Evolutionary conservation across 1,284 basidiomycete species (phyloP).

Genomic region (Schizophyllum amplum): DNA sequence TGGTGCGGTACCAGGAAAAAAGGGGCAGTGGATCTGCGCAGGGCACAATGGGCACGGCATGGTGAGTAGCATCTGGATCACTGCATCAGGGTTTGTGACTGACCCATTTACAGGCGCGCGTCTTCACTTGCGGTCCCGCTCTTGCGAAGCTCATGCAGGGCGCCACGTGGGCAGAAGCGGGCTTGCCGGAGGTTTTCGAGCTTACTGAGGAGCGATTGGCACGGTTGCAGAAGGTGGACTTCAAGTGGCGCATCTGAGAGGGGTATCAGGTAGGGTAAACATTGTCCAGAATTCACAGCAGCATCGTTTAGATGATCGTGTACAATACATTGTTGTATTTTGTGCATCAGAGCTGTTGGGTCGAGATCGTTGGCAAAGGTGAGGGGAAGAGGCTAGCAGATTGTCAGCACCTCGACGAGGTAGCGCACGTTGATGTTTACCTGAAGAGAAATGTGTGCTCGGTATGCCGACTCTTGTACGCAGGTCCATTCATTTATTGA

Average conservation of each 20-base stretch:
- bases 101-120: constrained; percentile 1
- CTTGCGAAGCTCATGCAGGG: constrained; percentile 16
- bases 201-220: constrained; percentile 12
- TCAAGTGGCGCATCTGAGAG: background rate
- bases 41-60: constrained; percentile 17
- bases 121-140: constrained; percentile 14
- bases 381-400: too few relatives aligned
- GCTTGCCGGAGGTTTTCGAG: constrained; percentile 16
- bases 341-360: too few relatives aligned
- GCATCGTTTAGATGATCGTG: too few relatives aligned
- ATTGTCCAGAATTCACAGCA: too few relatives aligned
- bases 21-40: constrained; percentile 16
- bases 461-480: too few relatives aligned
- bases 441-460: too few relatives aligned
- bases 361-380: too few relatives aligned
- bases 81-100: background rate
- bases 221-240: background rate
- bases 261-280: too few relatives aligned
- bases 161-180: constrained; percentile 16
- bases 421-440: too few relatives aligned
- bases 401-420: too few relatives aligned
- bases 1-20: constrained; percentile 12
- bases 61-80: constrained; percentile 6
- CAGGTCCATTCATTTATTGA: too few relatives aligned
- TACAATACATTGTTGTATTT: too few relatives aligned